Evolutionary conservation across 495 filamentous ascomycete species (phyloP).

Genomic region (Penicillium bovifimosum): DNA sequence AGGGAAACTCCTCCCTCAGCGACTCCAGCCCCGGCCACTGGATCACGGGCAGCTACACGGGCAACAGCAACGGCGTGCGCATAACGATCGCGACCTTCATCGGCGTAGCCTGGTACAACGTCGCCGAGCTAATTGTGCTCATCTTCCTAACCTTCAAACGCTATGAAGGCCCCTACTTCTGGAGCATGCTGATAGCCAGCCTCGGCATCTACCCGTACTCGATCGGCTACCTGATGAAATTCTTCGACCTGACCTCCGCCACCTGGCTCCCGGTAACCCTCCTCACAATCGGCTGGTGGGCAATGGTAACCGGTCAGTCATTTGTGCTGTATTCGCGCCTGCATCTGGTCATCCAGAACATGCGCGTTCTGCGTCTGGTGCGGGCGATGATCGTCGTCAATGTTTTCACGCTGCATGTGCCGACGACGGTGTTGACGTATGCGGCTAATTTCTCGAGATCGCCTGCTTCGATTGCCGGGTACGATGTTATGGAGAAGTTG

Average conservation of each 20-base stretch:
- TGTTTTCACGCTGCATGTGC: constrained; percentile 32
- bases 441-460: constrained; percentile 22
- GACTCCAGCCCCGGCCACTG: constrained; percentile 24
- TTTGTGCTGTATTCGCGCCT: constrained; percentile 38
- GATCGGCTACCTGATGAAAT: constrained; percentile 35
- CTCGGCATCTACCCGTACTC: constrained; percentile 31
- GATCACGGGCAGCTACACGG: constrained; percentile 27
- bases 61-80: constrained; percentile 20
- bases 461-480: constrained; percentile 14
- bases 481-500: constrained; percentile 28
- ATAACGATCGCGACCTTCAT: constrained; percentile 38
- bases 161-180: constrained; percentile 38
- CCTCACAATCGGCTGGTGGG: constrained; percentile 35
- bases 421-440: constrained; percentile 29
- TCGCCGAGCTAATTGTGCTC: constrained; percentile 35
- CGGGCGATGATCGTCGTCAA: constrained; percentile 34
- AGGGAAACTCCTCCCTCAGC: constrained; percentile 21
- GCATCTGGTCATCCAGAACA: constrained; percentile 31
- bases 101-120: constrained; percentile 34
- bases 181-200: constrained; percentile 35
- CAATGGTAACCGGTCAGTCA: constrained; percentile 39
- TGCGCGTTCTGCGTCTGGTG: constrained; percentile 21
- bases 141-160: constrained; percentile 41
- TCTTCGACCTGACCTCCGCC: constrained; percentile 26
- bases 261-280: constrained; percentile 28